Evolutionary conservation across 2,329 filamentous ascomycete genomes (phyloP).

Genomic region (Knoxdaviesia proteae): DNA sequence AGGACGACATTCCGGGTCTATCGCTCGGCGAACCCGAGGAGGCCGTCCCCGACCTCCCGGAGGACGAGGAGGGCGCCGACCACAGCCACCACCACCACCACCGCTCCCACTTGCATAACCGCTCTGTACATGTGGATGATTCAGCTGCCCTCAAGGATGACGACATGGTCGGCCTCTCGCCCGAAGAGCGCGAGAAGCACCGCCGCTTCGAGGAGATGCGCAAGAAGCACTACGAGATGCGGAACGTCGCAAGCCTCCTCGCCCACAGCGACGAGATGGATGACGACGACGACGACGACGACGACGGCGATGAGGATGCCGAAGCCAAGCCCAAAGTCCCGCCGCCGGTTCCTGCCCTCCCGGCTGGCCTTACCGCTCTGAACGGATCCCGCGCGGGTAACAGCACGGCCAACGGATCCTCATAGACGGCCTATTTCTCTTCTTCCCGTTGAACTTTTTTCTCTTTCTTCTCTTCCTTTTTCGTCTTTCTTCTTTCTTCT

Average conservation of each 20-base stretch:
- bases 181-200: constrained; percentile 79
- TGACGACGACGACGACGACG: constrained; percentile 40
- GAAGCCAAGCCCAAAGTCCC: constrained; percentile 13
- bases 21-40: constrained; percentile 87
- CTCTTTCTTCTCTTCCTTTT: background rate
- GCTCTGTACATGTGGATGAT: constrained; percentile 53
- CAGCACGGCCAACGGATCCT: constrained; percentile 1
- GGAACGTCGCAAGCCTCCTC: constrained; percentile 69
- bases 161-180: constrained; percentile 28
- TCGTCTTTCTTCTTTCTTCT: background rate
- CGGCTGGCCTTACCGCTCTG: background rate
- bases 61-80: constrained; percentile 24
- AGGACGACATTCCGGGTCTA: constrained; percentile 74
- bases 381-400: background rate
- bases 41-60: constrained; percentile 29
- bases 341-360: background rate
- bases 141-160: constrained; percentile 33
- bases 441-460: background rate
- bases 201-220: constrained; percentile 73
- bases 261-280: constrained; percentile 51
- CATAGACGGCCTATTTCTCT: background rate
- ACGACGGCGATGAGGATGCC: constrained; percentile 27
- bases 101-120: constrained; percentile 18
- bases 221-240: constrained; percentile 99
- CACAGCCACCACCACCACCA: constrained; percentile 10